Conservation (phyloP, 2,329 filamentous ascomycete species). For the Dichotomopilus funicola region DNA sequence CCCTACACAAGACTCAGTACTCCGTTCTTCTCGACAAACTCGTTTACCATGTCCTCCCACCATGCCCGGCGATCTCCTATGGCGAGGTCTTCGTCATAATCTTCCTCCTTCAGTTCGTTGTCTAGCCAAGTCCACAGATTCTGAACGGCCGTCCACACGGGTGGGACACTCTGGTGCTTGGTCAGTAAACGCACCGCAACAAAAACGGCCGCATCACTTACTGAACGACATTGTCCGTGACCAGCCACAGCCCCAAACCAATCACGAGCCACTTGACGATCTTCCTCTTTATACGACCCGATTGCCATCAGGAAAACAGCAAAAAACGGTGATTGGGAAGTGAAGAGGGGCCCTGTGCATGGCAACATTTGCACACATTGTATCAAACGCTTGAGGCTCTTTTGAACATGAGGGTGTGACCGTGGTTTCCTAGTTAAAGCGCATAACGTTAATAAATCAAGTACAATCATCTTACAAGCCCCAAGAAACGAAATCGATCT, state of each 20-base stretch:
- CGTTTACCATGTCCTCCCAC: background rate
- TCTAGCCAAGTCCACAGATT: background rate
- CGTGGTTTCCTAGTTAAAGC: background rate
- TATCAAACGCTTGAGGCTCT: background rate
- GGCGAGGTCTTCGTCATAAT: background rate
- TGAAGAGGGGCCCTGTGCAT: background rate
- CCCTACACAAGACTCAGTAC: background rate
- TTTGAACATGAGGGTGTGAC: background rate
- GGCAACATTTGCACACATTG: background rate
- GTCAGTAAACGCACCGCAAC: too few relatives aligned
- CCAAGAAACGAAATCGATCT: too few relatives aligned
- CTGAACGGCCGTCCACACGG: background rate
- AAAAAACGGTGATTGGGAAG: background rate
- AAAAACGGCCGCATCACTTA: background rate
- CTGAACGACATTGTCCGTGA: background rate
- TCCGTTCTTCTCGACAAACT: background rate
- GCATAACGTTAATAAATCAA: background rate
- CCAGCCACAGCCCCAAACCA: background rate
- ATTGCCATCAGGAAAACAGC: background rate
- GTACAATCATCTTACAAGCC: too few relatives aligned
- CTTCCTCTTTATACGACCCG: background rate
- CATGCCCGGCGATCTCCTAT: background rate
- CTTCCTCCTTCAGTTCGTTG: background rate
- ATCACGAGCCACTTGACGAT: background rate
- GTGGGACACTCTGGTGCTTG: background rate